Base-by-base conservation (phyloP, 495 filamentous ascomycete genomes). In the Cercophora sp. region DNA sequence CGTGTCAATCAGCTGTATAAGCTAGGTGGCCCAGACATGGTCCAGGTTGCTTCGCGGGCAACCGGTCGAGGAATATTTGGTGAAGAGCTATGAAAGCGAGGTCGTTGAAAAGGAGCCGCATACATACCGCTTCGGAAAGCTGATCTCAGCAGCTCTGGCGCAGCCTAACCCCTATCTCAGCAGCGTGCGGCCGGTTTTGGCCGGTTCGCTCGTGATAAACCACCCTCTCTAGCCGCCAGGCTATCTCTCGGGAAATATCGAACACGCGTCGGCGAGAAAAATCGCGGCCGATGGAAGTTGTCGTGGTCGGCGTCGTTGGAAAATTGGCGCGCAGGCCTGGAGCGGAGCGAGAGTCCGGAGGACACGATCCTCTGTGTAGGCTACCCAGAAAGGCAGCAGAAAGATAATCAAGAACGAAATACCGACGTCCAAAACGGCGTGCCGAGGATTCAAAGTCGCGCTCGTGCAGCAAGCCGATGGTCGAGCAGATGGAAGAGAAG, bases 391-490 rank as follows among this genome's bases (percentile, higher is more conserved):
- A 16, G 24, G 47, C 19, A 29, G 55, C 29, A 53, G 31, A 55
- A 61, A 45, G 51, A 58, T 41, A 54, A 60, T 56, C 54, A 53
- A 52, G 51, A 53, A 58, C n/a, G 43, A 55, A 51, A 57, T 56
- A 56, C 35, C 46, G 18, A 54, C 51, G 50, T 42, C 48, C 56
- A 57, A 63, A 54, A 62, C 42, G 45, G 48, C 18, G 46, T 44
- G 42, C 37, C 62, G 56, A 48, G 39, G 42, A 59, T 57, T 42
- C 53, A 54, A 56, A 52, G 45, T 50, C 36, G 61, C 56, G 37
- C 52, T 44, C 48, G 22, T 53, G 64, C 52, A 41, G 57, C 58
- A 52, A 63, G 54, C 51, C 59, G 63, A 60, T 58, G 64, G 58
- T 55, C 56, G 41, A 56, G 27, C 47, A 48, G 59, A 60, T 53